Evolutionary conservation across 352 stramenopile species (phyloP).

Genomic region (Phytophthora fragariae): DNA sequence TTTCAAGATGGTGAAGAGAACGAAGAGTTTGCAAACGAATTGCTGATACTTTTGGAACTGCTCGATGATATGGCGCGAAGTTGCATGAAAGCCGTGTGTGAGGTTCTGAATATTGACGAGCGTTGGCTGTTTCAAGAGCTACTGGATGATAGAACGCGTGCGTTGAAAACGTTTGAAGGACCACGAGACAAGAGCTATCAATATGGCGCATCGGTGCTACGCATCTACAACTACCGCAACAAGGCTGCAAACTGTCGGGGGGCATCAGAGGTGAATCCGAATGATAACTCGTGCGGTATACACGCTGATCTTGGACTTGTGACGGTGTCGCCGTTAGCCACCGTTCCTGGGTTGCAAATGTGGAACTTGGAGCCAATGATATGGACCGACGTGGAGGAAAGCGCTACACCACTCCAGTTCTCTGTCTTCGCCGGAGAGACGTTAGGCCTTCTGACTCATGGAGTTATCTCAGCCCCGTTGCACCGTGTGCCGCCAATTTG

Average conservation of each 20-base stretch:
- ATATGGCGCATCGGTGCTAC: slow-evolving; percentile 84
- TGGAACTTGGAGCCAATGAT: slow-evolving; percentile 88
- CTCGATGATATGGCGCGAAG: slow-evolving; percentile 74
- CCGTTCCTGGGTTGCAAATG: slow-evolving; percentile 81
- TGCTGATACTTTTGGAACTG: slow-evolving; percentile 66
- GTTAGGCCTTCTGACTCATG: slow-evolving; percentile 76
- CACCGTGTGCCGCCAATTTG: slow-evolving; percentile 81
- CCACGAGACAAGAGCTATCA: slow-evolving; percentile 64
- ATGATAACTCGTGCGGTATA: slow-evolving; percentile 77
- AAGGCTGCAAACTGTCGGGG: slow-evolving; percentile 42
- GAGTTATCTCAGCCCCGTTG: slow-evolving; percentile 71
- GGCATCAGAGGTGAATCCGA: slow-evolving; percentile 41
- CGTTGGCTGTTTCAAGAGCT: slow-evolving; percentile 73
- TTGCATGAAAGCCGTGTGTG: slow-evolving; percentile 82
- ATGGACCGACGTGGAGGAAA: slow-evolving; percentile 81
- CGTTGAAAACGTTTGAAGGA: slow-evolving; percentile 32
- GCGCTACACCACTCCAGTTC: slow-evolving; percentile 66
- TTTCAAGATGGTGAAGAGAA: slow-evolving; percentile 57
- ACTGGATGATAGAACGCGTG: slow-evolving; percentile 62
- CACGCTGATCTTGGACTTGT: slow-evolving; percentile 84
- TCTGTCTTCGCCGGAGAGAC: slow-evolving; percentile 87
- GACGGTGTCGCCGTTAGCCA: slow-evolving; percentile 80
- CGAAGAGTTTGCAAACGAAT: slow-evolving; percentile 59
- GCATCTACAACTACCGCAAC: slow-evolving; percentile 88
- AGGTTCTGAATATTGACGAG: slow-evolving; percentile 71